Conservation (phyloP, 768 basidiomycete genomes). For the Amanita subjunquillea region DNA sequence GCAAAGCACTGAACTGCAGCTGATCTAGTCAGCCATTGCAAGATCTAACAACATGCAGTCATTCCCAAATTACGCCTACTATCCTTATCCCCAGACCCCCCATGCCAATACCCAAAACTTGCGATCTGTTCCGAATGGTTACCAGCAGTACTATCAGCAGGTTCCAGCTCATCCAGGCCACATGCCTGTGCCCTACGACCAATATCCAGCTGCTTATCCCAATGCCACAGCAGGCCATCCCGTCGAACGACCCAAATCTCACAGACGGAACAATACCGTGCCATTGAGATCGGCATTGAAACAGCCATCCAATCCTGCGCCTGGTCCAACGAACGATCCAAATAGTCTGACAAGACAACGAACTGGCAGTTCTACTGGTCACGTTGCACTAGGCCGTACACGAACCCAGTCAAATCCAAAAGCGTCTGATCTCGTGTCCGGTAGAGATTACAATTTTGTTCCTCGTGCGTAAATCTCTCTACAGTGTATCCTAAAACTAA, state of each 20-base stretch:
- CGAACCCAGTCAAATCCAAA: conserved; percentile 10
- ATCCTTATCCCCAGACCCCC: conserved; percentile 30
- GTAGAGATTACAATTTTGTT: conserved; percentile 4
- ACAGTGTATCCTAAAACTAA: background rate
- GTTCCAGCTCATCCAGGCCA: conserved; percentile 11
- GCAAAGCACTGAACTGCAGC: background rate
- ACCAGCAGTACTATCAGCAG: conserved; percentile 24
- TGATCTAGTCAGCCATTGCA: background rate
- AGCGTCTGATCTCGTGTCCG: conserved; percentile 1
- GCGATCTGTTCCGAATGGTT: conserved; percentile 22
- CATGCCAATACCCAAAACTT: conserved; percentile 18
- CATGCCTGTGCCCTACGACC: background rate
- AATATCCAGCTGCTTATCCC: background rate
- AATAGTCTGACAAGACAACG: conserved; percentile 14
- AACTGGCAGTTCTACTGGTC: conserved; percentile 12
- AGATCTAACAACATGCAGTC: conserved; percentile 19
- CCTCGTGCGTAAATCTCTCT: conserved; percentile 4
- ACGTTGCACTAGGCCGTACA: conserved; percentile 5
- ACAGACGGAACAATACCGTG: conserved; percentile 11
- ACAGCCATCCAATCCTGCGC: conserved; percentile 23
- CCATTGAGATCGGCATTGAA: conserved; percentile 52
- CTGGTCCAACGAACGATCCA: conserved; percentile 10
- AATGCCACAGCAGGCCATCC: background rate
- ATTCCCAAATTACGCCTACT: conserved; percentile 33
- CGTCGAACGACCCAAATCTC: conserved; percentile 11